phyloP scores from a whole-genome alignment of 1,284 basidiomycete species.

The Cystobasidium slooffiae region DNA sequence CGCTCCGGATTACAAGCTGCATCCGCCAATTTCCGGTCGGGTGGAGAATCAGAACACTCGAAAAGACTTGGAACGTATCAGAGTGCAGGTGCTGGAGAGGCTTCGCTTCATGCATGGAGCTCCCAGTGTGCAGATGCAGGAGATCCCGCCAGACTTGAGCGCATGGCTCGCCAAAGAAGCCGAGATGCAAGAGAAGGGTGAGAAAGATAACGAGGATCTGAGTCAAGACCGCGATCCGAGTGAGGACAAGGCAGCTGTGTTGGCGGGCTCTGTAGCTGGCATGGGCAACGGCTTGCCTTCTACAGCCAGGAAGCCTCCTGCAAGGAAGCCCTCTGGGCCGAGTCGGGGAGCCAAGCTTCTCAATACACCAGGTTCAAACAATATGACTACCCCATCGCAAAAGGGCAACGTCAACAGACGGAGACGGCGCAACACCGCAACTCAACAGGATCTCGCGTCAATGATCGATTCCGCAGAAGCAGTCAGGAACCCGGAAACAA shows the following conservation, averaged over 20 bases:
- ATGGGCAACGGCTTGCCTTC: background rate
- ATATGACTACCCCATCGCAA: background rate
- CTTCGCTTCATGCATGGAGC: slow-evolving; percentile 91
- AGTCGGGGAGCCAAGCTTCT: background rate
- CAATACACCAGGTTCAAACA: background rate
- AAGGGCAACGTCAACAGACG: slow-evolving; percentile 8
- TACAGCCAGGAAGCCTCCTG: background rate
- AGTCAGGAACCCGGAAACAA: too few species aligned
- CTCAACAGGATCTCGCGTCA: slow-evolving; percentile 9
- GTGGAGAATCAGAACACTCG: slow-evolving; percentile 92
- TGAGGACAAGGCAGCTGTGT: slow-evolving; percentile 46
- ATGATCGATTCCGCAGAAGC: background rate
- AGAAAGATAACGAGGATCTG: slow-evolving; percentile 68
- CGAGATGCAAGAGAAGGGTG: slow-evolving; percentile 60
- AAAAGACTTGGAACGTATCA: slow-evolving; percentile 80
- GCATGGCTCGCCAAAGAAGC: slow-evolving; percentile 69
- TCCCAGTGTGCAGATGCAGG: slow-evolving; percentile 93
- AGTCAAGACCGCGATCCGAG: slow-evolving; percentile 68
- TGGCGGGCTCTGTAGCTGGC: background rate
- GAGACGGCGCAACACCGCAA: slow-evolving; percentile 33
- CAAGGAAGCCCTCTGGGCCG: slow-evolving; percentile 30
- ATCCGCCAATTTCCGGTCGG: slow-evolving; percentile 85
- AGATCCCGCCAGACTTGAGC: slow-evolving; percentile 86
- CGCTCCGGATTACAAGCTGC: slow-evolving; percentile 86
- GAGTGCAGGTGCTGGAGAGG: slow-evolving; percentile 83